phyloP scores from a whole-genome alignment of 1,284 basidiomycete genomes.

The Fereydounia khargensis region DNA sequence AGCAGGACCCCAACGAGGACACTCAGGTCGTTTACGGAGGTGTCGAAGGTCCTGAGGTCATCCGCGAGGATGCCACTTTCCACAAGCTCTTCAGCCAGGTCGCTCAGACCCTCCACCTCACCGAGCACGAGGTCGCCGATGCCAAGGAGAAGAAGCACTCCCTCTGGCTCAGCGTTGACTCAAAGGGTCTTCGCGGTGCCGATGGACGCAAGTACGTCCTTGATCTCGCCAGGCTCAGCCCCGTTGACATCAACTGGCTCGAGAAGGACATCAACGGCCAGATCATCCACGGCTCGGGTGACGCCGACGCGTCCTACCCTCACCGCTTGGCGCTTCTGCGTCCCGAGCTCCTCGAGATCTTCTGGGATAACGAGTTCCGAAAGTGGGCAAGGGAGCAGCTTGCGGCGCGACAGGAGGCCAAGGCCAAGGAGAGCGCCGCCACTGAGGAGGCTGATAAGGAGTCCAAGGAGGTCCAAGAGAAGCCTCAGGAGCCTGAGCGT shows the following conservation, averaged over 20 bases:
- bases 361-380: constrained; percentile 63
- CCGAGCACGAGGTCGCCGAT: constrained; percentile 62
- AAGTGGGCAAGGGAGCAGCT: constrained; percentile 62
- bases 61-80: constrained; percentile 60
- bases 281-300: constrained; percentile 36
- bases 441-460: constrained; percentile 17
- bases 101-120: constrained; percentile 61
- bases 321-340: constrained; percentile 64
- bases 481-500: constrained; percentile 30
- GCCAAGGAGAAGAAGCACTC: constrained; percentile 60
- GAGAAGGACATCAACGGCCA: constrained; percentile 61
- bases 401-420: constrained; percentile 43
- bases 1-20: constrained; percentile 54
- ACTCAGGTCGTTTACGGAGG: constrained; percentile 61
- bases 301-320: constrained; percentile 59
- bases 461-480: constrained; percentile 10
- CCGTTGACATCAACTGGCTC: constrained; percentile 64
- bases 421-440: constrained; percentile 28
- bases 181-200: constrained; percentile 64
- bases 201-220: constrained; percentile 64
- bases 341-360: constrained; percentile 63
- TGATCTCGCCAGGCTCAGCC: constrained; percentile 62
- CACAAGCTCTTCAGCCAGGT: constrained; percentile 63
- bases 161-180: constrained; percentile 63
- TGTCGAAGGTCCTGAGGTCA: constrained; percentile 60